These are phyloP conservation scores for Cadophora sp. DNA, from an alignment of 2,329 filamentous ascomycete species.

Conservation along the genomic window DNA sequence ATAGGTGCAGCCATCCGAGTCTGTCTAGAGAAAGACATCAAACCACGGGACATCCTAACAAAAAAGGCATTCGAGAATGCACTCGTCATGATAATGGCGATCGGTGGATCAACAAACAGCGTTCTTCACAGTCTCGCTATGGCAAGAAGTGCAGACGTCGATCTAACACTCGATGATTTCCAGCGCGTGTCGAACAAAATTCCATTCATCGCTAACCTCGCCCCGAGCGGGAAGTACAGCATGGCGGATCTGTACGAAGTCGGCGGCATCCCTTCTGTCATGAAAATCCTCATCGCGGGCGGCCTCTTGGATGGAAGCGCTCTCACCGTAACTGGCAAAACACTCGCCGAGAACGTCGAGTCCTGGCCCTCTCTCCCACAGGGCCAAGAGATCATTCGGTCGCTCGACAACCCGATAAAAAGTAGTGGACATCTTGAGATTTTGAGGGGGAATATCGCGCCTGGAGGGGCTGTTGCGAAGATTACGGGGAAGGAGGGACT, in stretches of 20 bases:
- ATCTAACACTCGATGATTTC: slow-evolving; percentile 71
- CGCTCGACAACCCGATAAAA: slow-evolving; percentile 80
- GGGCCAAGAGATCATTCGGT: slow-evolving; percentile 82
- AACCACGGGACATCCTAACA: slow-evolving; percentile 70
- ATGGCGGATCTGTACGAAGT: slow-evolving; percentile 90
- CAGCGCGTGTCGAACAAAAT: slow-evolving; percentile 74
- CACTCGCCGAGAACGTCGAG: slow-evolving; percentile 80
- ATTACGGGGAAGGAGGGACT: slow-evolving; percentile 96
- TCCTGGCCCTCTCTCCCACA: slow-evolving; percentile 78
- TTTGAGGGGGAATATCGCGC: slow-evolving; percentile 85
- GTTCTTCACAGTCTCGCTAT: slow-evolving; percentile 76
- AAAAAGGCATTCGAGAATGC: slow-evolving; percentile 75
- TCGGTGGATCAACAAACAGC: slow-evolving; percentile 68
- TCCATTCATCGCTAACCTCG: slow-evolving; percentile 75
- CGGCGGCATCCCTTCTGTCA: slow-evolving; percentile 83
- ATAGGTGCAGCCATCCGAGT: slow-evolving; percentile 70
- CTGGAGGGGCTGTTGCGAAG: slow-evolving; percentile 89
- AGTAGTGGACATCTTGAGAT: slow-evolving; percentile 86
- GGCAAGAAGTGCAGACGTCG: slow-evolving; percentile 71
- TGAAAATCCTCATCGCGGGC: slow-evolving; percentile 82
- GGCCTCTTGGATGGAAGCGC: slow-evolving; percentile 80
- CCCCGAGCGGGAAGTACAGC: slow-evolving; percentile 81
- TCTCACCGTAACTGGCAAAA: slow-evolving; percentile 83
- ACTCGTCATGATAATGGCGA: slow-evolving; percentile 75
- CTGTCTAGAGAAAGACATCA: slow-evolving; percentile 74